Conservation (phyloP, 1,284 basidiomycete genomes). For the Abortiporus biennis region DNA sequence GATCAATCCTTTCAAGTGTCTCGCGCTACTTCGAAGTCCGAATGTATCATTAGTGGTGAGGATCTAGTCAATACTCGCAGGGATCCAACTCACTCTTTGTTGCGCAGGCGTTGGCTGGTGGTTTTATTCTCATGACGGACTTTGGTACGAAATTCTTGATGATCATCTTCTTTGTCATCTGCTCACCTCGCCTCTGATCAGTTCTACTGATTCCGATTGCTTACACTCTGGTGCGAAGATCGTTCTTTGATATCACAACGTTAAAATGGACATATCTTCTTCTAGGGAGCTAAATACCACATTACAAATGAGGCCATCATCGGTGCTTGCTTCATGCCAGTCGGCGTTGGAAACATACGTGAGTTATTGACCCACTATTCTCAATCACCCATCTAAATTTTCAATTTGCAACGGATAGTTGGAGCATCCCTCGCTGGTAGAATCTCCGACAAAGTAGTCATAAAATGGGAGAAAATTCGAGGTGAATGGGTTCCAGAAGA, state of each 20-base stretch:
- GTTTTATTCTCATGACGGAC: constrained; percentile 34
- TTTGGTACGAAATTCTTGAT: constrained; percentile 28
- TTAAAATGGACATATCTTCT: constrained; percentile 29
- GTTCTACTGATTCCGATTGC: constrained; percentile 32
- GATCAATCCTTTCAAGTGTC: constrained; percentile 51
- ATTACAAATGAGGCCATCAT: constrained; percentile 54
- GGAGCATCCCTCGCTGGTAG: constrained; percentile 48
- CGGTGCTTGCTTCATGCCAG: constrained; percentile 55
- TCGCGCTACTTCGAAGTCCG: constrained; percentile 48
- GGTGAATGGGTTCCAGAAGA: constrained; percentile 54
- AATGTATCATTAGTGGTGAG: constrained; percentile 49
- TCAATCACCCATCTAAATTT: not conserved
- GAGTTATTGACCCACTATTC: constrained; percentile 12
- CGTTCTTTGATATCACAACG: not conserved
- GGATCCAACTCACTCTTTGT: not conserved
- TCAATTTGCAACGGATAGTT: constrained; percentile 23
- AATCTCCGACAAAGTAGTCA: constrained; percentile 44
- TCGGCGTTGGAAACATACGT: constrained; percentile 58
- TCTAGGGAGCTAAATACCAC: constrained; percentile 48
- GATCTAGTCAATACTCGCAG: not conserved
- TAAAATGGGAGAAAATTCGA: constrained; percentile 39
- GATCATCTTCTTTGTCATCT: not conserved
- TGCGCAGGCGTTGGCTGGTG: constrained; percentile 34
- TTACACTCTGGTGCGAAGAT: constrained; percentile 30
- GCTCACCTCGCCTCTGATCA: constrained; percentile 23